Evolutionary conservation across 139 green algal species (phyloP), one percentile per base, ranked within the genome.

Genomic region (Trebouxia sp.): DNA sequence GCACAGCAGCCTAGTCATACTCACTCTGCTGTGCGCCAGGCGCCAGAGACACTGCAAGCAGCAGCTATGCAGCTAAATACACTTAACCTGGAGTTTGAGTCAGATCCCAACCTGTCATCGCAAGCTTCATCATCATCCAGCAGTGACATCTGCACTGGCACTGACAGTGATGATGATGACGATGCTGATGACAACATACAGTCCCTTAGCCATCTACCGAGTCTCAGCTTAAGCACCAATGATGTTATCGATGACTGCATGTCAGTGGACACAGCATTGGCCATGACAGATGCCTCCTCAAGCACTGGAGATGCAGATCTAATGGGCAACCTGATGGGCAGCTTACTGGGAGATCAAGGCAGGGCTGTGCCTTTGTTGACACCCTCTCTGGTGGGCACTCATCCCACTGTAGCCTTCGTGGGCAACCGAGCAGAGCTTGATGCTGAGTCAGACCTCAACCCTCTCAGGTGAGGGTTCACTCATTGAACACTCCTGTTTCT

Each of bases 171-270:
- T n/a, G 30, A n/a, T n/a, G n/a, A n/a, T n/a, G n/a, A n/a, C n/a
- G n/a, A n/a, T n/a, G n/a, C n/a, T n/a, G n/a, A n/a, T n/a, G n/a
- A n/a, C n/a, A n/a, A n/a, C n/a, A n/a, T n/a, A n/a, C 58, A 41
- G 28, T 5, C 30, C 6, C 9, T 3, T 2, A 22, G 58, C 30
- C 11, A 0, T 26, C 30, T 69, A 65, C 53, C 53, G 12, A 26
- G 20, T 30, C 20, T 65, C 1, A 30, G 20, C 32, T 30, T 26
- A n/a, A n/a, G n/a, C n/a, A n/a, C n/a, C n/a, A n/a, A n/a, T n/a
- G n/a, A n/a, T n/a, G n/a, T n/a, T n/a, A n/a, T 28, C 22, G 58
- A 69, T n/a, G 58, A 69, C 58, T 69, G 58, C 28, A 41, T 69
- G 9, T 69, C 58, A 22, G 6, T 69, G 9, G 58, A 30, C 28